These are phyloP conservation scores for Pseudogymnoascus destructans DNA, from an alignment of 2,329 filamentous ascomycete genomes.

Conservation along the genomic window DNA sequence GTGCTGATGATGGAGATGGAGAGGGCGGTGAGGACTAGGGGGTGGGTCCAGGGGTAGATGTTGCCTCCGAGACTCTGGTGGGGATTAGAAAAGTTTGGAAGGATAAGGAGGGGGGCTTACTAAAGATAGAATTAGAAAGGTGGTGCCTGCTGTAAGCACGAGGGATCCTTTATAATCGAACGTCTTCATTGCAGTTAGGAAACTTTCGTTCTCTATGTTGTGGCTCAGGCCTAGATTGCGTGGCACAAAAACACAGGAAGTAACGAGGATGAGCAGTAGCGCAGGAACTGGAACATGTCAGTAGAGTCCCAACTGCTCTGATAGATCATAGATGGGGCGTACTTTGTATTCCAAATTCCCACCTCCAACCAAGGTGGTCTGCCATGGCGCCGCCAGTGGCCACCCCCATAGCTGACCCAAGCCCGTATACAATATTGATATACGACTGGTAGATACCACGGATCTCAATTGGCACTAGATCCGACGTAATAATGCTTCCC, in stretches of 20 bases:
- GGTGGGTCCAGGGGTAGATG: conserved; percentile 47
- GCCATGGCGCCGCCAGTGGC: conserved; percentile 58
- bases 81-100: not conserved
- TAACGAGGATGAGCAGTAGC: conserved; percentile 33
- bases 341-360: conserved; percentile 52
- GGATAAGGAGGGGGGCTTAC: conserved; percentile 27
- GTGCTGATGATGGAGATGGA: conserved; percentile 35
- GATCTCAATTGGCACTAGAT: conserved; percentile 56
- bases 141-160: conserved; percentile 39
- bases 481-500: conserved; percentile 58
- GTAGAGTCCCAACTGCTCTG: not conserved
- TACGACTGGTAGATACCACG: conserved; percentile 58
- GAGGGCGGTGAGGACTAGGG: conserved; percentile 41
- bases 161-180: conserved; percentile 46
- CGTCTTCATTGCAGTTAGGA: conserved; percentile 37
- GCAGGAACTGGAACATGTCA: conserved; percentile 30
- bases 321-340: not conserved
- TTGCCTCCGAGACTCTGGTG: conserved; percentile 50
- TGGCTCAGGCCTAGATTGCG: conserved; percentile 36
- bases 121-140: conserved; percentile 43
- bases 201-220: conserved; percentile 31
- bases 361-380: conserved; percentile 59
- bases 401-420: conserved; percentile 47
- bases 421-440: conserved; percentile 51
- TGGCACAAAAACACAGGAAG: conserved; percentile 38